phyloP scores from a whole-genome alignment of 2,329 filamentous ascomycete genomes.

The Penicillium sp. region DNA sequence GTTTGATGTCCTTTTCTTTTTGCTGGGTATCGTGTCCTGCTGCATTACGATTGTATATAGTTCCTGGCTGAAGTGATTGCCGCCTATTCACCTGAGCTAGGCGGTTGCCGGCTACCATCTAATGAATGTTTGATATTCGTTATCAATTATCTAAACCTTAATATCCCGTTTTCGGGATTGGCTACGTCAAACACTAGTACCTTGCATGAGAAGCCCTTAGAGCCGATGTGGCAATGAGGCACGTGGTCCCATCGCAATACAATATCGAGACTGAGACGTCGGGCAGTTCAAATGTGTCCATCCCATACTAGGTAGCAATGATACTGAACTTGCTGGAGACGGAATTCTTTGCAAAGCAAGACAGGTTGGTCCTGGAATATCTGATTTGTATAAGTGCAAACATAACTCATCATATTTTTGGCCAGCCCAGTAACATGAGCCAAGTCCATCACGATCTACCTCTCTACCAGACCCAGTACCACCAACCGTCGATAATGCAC shows the following conservation, averaged over 20 bases:
- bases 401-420: conserved; percentile 29
- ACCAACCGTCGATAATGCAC: conserved; percentile 20
- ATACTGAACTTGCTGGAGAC: neutral
- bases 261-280: neutral
- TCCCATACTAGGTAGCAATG: too few relatives aligned
- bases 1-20: conserved; percentile 11
- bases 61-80: conserved; percentile 12
- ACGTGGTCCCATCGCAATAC: neutral
- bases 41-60: conserved; percentile 27
- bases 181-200: neutral
- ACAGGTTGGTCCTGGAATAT: conserved; percentile 11
- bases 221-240: neutral
- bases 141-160: neutral
- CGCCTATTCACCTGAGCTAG: conserved; percentile 6
- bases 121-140: conserved; percentile 15
- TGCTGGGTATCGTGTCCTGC: conserved; percentile 12
- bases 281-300: too few relatives aligned
- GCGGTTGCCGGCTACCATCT: conserved; percentile 14
- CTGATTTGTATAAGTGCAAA: conserved; percentile 24
- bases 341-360: neutral
- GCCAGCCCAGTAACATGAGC: conserved; percentile 19
- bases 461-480: conserved; percentile 19
- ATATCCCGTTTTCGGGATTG: too few relatives aligned
- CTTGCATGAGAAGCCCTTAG: too few relatives aligned
- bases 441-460: conserved; percentile 20